Evolutionary conservation across 805 yeast genomes (phyloP), one percentile per base, ranked within the genome.

Genomic region (Candida incommunis): DNA sequence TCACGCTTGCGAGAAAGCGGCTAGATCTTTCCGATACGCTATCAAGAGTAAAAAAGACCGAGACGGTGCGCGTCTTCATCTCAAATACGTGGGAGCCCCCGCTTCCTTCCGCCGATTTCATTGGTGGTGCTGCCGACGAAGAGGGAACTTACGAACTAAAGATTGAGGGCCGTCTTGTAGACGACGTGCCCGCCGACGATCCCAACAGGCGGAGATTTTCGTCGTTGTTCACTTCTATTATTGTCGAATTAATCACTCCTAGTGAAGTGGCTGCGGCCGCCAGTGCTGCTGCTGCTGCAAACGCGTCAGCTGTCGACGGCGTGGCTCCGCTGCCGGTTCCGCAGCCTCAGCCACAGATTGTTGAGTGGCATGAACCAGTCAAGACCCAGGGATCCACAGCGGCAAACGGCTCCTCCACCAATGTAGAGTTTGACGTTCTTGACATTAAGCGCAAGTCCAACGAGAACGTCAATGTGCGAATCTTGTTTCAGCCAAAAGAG

Each of bases 341-440:
- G 23, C n/a, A n/a, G n/a, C n/a, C n/a, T n/a, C 18, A 34, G 13
- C 41, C 42, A n/a, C 58, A 56, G 54, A 64, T 82, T 13, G 76
- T 90, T 40, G 96, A 92, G 62, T 92, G 98, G 98, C 88, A 87
- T 61, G 88, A 81, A 52, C 81, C 78, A 47, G 63, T 70, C 3
- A 45, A 47, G 40, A 49, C 48, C 20, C 61, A 62, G 34, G 60
- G 67, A 15, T 43, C 54, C 50, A n/a, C n/a, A n/a, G 23, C 59
- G 52, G 22, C 49, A 15, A 42, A 46, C 24, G 50, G 47, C 22
- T 7, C 27, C 11, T 7, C 27, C 27, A n/a, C n/a, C n/a, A 25
- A 54, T 15, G 73, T 72, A 0, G 76, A 78, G 44, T 90, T 90
- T 59, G 97, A 92, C 61, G 96, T 94, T 1, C 64, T 92, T 46